Conservation (phyloP, 1,139 yeast species). For the Pneumocystis jirovecii region DNA sequence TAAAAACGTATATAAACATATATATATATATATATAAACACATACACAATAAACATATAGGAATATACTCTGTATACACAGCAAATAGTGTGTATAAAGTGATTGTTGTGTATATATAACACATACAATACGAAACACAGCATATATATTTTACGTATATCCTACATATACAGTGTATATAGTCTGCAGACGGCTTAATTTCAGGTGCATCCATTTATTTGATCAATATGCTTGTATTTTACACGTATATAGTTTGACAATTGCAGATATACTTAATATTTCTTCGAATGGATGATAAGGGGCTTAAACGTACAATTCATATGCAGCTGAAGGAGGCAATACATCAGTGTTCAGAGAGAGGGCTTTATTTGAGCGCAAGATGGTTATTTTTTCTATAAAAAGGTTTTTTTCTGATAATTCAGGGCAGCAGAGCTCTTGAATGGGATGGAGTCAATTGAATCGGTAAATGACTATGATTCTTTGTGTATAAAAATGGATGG, state of each 20-base stretch:
- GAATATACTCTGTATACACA: too few species aligned
- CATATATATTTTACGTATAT: too few species aligned
- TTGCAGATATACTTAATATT: background rate
- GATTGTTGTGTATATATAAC: too few species aligned
- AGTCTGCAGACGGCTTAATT: too few species aligned
- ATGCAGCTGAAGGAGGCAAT: background rate
- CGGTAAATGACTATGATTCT: conserved; percentile 11
- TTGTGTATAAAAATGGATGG: too few species aligned
- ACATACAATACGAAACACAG: too few species aligned
- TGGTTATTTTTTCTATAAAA: conserved; percentile 6
- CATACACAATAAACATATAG: too few species aligned
- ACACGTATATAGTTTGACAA: background rate
- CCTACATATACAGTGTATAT: too few species aligned
- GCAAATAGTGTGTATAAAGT: too few species aligned
- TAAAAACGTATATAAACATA: too few species aligned
- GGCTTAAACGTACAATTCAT: background rate
- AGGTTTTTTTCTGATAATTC: background rate
- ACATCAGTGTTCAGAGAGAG: conserved; percentile 5
- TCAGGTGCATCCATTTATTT: too few species aligned
- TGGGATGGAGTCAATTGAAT: conserved; percentile 26
- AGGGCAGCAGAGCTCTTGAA: conserved; percentile 57
- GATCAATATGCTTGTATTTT: background rate
- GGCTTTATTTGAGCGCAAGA: conserved; percentile 10
- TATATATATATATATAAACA: too few species aligned
- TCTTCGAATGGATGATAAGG: background rate